These are phyloP conservation scores for Cystobasidium sp. DNA, from an alignment of 1,284 basidiomycete species.

Conservation along the genomic window DNA sequence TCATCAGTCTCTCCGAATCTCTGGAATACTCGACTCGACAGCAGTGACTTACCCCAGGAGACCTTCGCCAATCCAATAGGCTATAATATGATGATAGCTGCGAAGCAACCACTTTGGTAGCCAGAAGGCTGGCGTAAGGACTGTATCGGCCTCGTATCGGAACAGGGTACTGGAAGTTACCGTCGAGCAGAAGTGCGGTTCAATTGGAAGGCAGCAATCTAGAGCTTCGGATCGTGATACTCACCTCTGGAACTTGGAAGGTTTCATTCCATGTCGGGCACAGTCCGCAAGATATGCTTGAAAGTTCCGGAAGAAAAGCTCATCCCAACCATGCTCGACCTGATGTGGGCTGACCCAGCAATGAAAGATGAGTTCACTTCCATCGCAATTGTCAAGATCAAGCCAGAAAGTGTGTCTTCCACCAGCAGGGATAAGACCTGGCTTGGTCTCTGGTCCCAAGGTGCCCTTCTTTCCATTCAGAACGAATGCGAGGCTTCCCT, in stretches of 20 bases:
- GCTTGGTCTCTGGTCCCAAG: neutral
- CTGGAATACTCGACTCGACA: neutral
- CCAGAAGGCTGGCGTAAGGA: conserved; percentile 16
- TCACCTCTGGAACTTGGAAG: conserved; percentile 21
- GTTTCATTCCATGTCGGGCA: neutral
- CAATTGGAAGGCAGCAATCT: neutral
- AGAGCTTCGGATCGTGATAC: neutral
- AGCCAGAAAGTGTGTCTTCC: conserved; percentile 26
- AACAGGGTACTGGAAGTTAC: conserved; percentile 2
- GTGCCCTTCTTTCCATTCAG: conserved; percentile 18
- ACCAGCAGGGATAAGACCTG: conserved; percentile 21
- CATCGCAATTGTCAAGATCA: neutral
- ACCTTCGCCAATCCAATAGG: conserved; percentile 6
- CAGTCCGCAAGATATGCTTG: conserved; percentile 30
- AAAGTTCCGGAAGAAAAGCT: conserved; percentile 22
- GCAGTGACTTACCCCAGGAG: conserved; percentile 4
- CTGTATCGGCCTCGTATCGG: conserved; percentile 18
- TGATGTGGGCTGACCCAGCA: conserved; percentile 21
- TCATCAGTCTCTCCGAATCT: neutral
- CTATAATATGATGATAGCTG: conserved; percentile 7
- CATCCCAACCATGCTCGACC: conserved; percentile 22
- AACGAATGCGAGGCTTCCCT: conserved; percentile 11
- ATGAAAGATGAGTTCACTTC: conserved; percentile 7
- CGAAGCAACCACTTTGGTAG: neutral
- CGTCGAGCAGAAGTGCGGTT: neutral